phyloP scores from a whole-genome alignment of 331 rosid genomes.

The Spiraea crenata region DNA sequence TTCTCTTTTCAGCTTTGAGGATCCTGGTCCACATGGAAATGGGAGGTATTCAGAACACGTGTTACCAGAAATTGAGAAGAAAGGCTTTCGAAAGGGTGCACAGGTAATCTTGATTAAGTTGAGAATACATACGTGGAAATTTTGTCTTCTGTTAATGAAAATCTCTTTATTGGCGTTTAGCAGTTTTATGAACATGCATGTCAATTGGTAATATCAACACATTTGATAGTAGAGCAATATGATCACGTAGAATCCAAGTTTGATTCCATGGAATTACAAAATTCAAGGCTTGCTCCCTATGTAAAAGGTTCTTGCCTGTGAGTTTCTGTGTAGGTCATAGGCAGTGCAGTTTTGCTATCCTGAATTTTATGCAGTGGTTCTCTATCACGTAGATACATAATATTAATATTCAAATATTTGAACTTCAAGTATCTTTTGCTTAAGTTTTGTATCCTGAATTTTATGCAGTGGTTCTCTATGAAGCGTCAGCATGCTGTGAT shows the following conservation, averaged over 20 bases:
- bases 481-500: slow-evolving; percentile 93
- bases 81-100: slow-evolving; percentile 98
- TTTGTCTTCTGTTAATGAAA: background rate
- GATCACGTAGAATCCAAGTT: background rate
- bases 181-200: slow-evolving; percentile 10
- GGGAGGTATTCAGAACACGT: slow-evolving; percentile 94
- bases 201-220: background rate
- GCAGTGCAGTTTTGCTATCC: background rate
- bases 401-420: no score
- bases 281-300: background rate
- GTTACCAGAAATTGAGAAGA: slow-evolving; percentile 92
- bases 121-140: slow-evolving; percentile 15
- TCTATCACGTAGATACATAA: background rate
- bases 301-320: background rate
- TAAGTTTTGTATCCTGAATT: background rate
- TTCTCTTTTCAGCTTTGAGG: slow-evolving; percentile 64
- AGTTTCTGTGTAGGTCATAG: background rate
- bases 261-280: background rate
- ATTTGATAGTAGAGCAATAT: background rate
- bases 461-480: slow-evolving; percentile 93
- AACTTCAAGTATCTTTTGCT: background rate
- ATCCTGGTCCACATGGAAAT: slow-evolving; percentile 99
- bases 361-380: background rate
- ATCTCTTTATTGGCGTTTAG: slow-evolving; percentile 14
- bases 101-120: slow-evolving; percentile 58